These are phyloP conservation scores for Psilocybe sp. DNA, from an alignment of 768 basidiomycete genomes.

Conservation along the genomic window DNA sequence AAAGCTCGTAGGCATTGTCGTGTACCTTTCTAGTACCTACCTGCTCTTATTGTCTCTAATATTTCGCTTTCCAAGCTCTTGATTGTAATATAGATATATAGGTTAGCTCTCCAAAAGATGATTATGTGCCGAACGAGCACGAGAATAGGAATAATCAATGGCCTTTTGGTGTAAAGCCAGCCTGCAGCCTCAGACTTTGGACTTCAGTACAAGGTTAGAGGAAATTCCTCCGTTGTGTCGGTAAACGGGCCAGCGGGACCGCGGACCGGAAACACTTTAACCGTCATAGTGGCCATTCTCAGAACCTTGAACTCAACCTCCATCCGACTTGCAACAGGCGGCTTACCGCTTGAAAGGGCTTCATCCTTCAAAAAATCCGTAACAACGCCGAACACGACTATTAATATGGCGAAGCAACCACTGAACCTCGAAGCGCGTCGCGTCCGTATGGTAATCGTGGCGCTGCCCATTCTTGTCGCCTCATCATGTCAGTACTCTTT, in stretches of 20 bases:
- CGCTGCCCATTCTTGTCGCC: slow-evolving; percentile 62
- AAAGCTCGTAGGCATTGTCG: not conserved
- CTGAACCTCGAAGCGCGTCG: slow-evolving; percentile 36
- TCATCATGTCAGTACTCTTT: slow-evolving; percentile 49
- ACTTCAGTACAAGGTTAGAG: too few species aligned
- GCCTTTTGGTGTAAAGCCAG: too few species aligned
- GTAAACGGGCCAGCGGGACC: too few species aligned
- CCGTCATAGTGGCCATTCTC: too few species aligned
- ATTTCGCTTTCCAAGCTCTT: not conserved
- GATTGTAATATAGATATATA: too few species aligned
- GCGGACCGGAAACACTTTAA: too few species aligned
- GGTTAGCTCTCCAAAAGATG: too few species aligned
- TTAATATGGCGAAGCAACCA: slow-evolving; percentile 27
- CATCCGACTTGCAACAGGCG: not conserved
- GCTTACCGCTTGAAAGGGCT: not conserved
- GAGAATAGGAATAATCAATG: too few species aligned
- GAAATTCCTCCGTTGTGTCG: too few species aligned
- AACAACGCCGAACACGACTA: not conserved
- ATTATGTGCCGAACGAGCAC: too few species aligned
- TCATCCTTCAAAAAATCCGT: not conserved
- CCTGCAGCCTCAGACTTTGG: too few species aligned
- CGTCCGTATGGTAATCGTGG: slow-evolving; percentile 53
- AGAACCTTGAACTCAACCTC: slow-evolving; percentile 5
- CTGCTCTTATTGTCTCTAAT: not conserved
- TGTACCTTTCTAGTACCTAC: not conserved